Evolutionary conservation across 345 rosid species (phyloP).

Genomic region (Gossypium ekmanianum): DNA sequence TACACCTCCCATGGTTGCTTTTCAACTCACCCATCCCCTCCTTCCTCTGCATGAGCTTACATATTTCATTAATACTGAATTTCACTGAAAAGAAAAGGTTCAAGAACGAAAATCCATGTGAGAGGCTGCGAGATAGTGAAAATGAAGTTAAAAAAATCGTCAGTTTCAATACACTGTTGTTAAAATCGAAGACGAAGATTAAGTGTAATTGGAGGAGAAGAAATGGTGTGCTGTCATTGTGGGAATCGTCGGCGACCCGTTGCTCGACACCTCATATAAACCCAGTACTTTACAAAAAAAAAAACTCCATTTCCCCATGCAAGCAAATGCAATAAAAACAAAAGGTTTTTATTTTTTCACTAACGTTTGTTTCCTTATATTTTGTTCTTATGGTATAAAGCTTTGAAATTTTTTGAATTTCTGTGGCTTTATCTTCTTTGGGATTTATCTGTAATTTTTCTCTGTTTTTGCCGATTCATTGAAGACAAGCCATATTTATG

Average conservation of each 20-base stretch:
- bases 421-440: conserved; percentile 16
- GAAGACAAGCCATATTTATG: no score
- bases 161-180: not conserved
- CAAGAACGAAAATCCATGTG: not conserved
- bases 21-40: no score
- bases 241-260: not conserved
- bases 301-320: not conserved
- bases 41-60: no score
- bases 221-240: not conserved
- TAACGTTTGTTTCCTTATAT: not conserved
- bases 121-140: not conserved
- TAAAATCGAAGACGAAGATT: not conserved
- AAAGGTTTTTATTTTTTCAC: not conserved
- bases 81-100: not conserved
- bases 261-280: not conserved
- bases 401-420: conserved; percentile 22
- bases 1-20: no score
- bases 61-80: no score
- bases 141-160: not conserved
- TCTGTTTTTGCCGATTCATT: not conserved
- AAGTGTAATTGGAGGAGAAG: not conserved
- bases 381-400: not conserved
- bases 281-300: no score
- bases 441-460: not conserved
- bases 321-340: not conserved